phyloP scores from a whole-genome alignment of 192 early-diverging fungal genomes.

The Rhizophagus prolifer region DNA sequence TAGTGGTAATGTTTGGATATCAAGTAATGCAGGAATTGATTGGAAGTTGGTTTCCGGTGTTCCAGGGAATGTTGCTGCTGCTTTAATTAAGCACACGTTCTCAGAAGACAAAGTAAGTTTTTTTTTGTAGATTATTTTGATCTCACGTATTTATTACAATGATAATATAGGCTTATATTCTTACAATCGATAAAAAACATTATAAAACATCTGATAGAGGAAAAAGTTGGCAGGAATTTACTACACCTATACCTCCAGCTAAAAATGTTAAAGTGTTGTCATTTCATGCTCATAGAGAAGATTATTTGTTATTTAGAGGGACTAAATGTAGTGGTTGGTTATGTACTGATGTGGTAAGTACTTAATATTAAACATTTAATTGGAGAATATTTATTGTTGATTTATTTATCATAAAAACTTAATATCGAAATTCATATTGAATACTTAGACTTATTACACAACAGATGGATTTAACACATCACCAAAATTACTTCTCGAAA shows the following conservation, averaged over 20 bases:
- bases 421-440: background rate
- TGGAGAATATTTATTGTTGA: background rate
- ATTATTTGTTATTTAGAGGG: constrained; percentile 67
- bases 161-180: constrained; percentile 51
- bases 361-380: background rate
- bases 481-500: constrained; percentile 51
- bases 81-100: background rate
- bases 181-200: constrained; percentile 50
- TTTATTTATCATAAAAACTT: background rate
- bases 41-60: background rate
- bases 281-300: constrained; percentile 70
- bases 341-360: constrained; percentile 59
- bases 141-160: constrained; percentile 26
- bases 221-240: constrained; percentile 56
- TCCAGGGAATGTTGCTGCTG: background rate
- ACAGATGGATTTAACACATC: constrained; percentile 65
- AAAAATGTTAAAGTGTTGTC: constrained; percentile 34
- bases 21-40: background rate
- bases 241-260: constrained; percentile 43
- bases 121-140: too few relatives aligned
- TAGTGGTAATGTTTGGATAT: background rate
- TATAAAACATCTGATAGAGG: constrained; percentile 65
- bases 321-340: constrained; percentile 50
- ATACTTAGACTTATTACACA: constrained; percentile 57
- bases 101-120: background rate